Percentiles rank a stretch among this genome's conserved stretches.
These are phyloP conservation scores for Aspergillus pseudoviridinutans DNA, from an alignment of 2,329 filamentous ascomycete genomes.

Conservation along the genomic window DNA sequence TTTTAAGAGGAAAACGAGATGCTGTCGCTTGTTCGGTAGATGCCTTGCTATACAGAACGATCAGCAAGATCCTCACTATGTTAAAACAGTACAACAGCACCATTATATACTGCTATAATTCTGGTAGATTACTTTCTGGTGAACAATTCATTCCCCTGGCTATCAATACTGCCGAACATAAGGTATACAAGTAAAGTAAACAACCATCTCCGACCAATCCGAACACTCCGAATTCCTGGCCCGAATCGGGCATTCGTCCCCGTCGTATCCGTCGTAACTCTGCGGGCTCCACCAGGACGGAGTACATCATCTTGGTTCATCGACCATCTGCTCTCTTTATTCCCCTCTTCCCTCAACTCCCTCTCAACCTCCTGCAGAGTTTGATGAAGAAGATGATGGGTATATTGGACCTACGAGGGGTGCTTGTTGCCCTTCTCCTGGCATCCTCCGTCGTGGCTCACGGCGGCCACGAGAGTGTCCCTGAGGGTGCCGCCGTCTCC, in stretches of 20 bases:
- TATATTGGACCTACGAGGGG: conserved; percentile 13
- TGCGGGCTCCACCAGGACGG: not conserved
- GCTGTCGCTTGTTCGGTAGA: not conserved
- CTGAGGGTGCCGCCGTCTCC: conserved; percentile 67
- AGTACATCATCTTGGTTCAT: not conserved
- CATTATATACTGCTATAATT: not conserved
- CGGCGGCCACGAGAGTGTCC: conserved; percentile 57
- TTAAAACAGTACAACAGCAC: not conserved
- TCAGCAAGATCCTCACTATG: not conserved
- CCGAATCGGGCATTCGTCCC: conserved; percentile 2
- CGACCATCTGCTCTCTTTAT: conserved; percentile 8
- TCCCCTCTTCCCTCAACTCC: conserved; percentile 1
- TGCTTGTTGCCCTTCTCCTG: conserved; percentile 25
- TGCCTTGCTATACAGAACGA: not conserved
- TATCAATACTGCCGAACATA: not conserved
- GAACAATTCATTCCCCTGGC: not conserved
- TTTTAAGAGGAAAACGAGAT: not conserved
- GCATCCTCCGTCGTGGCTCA: conserved; percentile 40
- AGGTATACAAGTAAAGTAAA: not conserved
- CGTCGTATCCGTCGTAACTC: too few relatives aligned
- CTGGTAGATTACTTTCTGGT: not conserved
- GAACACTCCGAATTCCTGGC: conserved; percentile 3
- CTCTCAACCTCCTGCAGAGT: not conserved
- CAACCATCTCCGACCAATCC: conserved; percentile 7
- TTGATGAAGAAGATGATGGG: conserved; percentile 1